A percentile compares a stretch with the other conserved stretches of the same genome.
phyloP scores from a whole-genome alignment of 2,329 filamentous ascomycete species.

The Penicillium sp. region DNA sequence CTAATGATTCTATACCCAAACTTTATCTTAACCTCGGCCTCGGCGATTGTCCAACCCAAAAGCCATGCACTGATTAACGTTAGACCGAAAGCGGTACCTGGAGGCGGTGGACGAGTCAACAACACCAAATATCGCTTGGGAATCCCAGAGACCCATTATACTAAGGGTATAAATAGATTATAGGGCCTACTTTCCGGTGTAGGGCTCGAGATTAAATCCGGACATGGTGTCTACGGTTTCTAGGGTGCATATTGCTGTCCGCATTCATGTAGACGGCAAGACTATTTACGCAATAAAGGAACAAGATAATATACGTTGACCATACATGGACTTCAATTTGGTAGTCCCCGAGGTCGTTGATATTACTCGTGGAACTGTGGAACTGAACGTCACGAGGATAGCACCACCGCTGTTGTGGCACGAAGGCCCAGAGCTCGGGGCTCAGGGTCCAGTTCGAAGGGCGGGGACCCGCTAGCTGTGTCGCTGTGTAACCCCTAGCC shows the following conservation, averaged over 20 bases:
- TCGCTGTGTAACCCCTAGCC: background rate
- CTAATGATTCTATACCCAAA: background rate
- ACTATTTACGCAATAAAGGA: background rate
- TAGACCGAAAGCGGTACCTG: background rate
- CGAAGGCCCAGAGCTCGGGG: background rate
- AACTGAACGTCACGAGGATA: background rate
- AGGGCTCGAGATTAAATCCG: background rate
- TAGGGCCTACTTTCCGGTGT: background rate
- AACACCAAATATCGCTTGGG: too few relatives aligned
- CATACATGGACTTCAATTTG: background rate
- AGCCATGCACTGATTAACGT: background rate
- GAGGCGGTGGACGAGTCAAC: background rate
- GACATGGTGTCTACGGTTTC: background rate
- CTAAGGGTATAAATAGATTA: background rate
- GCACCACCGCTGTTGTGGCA: background rate
- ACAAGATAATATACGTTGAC: background rate
- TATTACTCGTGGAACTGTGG: background rate
- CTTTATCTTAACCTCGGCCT: background rate
- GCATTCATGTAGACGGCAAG: background rate
- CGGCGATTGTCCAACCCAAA: background rate
- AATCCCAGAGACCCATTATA: background rate
- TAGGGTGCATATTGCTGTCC: background rate
- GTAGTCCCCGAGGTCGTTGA: background rate
- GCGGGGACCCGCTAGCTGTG: background rate
- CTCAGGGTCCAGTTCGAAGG: too few relatives aligned